Evolutionary conservation across 2,329 filamentous ascomycete genomes (phyloP), one percentile per base, ranked within the genome.

Genomic region (Xylaria sp.): DNA sequence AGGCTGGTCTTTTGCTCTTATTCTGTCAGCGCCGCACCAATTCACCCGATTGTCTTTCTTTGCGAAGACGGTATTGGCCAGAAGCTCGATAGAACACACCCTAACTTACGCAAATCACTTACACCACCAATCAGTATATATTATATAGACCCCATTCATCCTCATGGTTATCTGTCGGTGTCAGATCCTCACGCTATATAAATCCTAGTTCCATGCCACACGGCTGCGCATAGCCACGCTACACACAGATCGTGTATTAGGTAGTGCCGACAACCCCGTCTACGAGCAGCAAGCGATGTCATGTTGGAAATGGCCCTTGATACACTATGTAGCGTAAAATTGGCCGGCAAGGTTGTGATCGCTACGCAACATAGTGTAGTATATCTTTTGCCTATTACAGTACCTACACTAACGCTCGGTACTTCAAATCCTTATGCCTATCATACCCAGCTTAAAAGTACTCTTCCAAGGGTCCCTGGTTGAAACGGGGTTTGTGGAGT

Each of bases 1-100:
- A 37, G 34, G 34, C 50, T 58, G 18, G 20, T 51, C 39, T 58
- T 58, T 7, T 55, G 54, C 15, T 58, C 34, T 55, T 18, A 41
- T 34, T 25, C 62, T 55, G 62, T 69, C 63, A 65, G 63, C 66
- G 34, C 66, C 56, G 57, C 57, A 62, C 57, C 25, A 66, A 62
- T 62, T 65, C 63, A 65, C 44, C 62, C 63, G 66, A 65, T 20
- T 41, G 31, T 41, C 31, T 31, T 65, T 46, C 39, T 46, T 46
- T 46, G 41, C 18, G 18, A 37, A 39, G 46, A 56, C 28, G 44
- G 25, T 55, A 46, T 10, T 48, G 57, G 20, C 56, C 20, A 56
- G 46, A 25, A 54, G 56, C 62, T 65, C 66, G 18, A 51, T 51
- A 37, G 41, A 39, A 25, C 34, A n/a, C 46, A 37, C 66, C 56